A percentile compares a stretch with the other conserved stretches of the same genome.
phyloP scores from a whole-genome alignment of 2,329 filamentous ascomycete species.

The Dactylellina haptotyla region DNA sequence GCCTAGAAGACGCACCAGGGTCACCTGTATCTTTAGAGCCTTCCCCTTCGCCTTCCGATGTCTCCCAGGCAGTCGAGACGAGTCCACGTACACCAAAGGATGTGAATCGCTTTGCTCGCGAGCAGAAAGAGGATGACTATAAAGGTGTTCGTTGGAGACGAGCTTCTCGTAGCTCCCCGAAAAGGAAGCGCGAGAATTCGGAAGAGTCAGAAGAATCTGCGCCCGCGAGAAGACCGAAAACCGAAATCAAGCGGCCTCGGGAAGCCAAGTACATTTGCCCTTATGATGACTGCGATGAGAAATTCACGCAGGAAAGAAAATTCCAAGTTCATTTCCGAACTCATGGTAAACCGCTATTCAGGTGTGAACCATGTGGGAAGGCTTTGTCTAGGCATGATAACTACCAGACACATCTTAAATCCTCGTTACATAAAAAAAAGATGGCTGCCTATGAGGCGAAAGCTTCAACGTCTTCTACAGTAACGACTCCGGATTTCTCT shows the following conservation, averaged over 20 bases:
- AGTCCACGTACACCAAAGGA: not conserved
- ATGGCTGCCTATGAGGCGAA: too few relatives aligned
- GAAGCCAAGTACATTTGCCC: not conserved
- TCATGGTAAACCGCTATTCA: constrained; percentile 23
- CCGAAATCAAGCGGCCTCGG: constrained; percentile 20
- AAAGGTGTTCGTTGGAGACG: constrained; percentile 19
- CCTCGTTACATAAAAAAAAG: constrained; percentile 3
- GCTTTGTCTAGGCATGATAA: constrained; percentile 21
- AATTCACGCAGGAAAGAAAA: constrained; percentile 17
- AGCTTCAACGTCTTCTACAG: too few relatives aligned
- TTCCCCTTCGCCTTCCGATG: not conserved
- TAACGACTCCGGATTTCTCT: too few relatives aligned
- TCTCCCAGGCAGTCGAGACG: not conserved
- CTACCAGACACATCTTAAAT: constrained; percentile 7
- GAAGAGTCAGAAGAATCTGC: not conserved
- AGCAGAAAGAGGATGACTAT: constrained; percentile 10
- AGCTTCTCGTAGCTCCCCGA: not conserved
- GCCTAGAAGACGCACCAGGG: too few relatives aligned
- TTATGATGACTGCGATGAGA: not conserved
- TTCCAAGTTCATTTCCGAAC: constrained; percentile 32
- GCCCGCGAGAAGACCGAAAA: not conserved
- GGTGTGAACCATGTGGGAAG: constrained; percentile 17
- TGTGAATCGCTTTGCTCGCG: constrained; percentile 10
- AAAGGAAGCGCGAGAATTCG: not conserved
- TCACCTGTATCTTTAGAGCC: too few relatives aligned